Evolutionary conservation across 805 yeast genomes (phyloP).

Genomic region (Lipomyces spencermartinsiae): DNA sequence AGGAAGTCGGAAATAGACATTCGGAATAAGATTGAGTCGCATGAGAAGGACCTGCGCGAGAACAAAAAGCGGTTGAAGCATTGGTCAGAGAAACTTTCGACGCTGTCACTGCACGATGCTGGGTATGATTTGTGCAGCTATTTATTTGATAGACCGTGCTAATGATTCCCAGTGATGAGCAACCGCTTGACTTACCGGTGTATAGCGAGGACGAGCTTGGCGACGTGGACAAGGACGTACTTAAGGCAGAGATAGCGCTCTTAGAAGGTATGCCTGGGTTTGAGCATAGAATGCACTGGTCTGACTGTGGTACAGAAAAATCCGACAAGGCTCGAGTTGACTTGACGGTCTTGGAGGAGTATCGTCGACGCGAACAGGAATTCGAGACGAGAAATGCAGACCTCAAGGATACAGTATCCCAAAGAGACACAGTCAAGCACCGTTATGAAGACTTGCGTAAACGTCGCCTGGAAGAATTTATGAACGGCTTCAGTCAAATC

Average conservation of each 20-base stretch:
- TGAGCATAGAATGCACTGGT: too few relatives aligned
- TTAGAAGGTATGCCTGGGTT: slow-evolving; percentile 49
- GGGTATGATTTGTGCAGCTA: slow-evolving; percentile 18
- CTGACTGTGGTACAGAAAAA: slow-evolving; percentile 44
- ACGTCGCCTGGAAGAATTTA: slow-evolving; percentile 82
- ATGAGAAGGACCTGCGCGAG: slow-evolving; percentile 52
- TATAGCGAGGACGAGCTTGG: slow-evolving; percentile 60
- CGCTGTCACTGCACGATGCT: slow-evolving; percentile 59
- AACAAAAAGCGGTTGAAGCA: slow-evolving; percentile 49
- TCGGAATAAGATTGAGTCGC: slow-evolving; percentile 66
- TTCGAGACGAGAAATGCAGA: slow-evolving; percentile 67
- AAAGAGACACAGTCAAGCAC: slow-evolving; percentile 68
- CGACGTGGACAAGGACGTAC: slow-evolving; percentile 53
- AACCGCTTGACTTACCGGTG: slow-evolving; percentile 48
- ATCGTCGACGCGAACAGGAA: slow-evolving; percentile 69
- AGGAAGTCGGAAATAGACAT: slow-evolving; percentile 72
- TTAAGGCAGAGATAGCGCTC: slow-evolving; percentile 59
- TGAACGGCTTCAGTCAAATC: slow-evolving; percentile 88
- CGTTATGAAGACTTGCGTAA: slow-evolving; percentile 72
- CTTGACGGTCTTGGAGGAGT: slow-evolving; percentile 76
- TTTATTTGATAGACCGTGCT: slow-evolving; percentile 28
- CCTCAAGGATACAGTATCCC: slow-evolving; percentile 67
- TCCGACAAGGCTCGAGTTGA: slow-evolving; percentile 68
- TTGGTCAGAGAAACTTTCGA: slow-evolving; percentile 48
- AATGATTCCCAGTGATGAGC: slow-evolving; percentile 12